Evolutionary conservation across 2,329 filamentous ascomycete species (phyloP), one percentile per base, ranked within the genome.

Genomic region (Pseudogymnoascus sp.): DNA sequence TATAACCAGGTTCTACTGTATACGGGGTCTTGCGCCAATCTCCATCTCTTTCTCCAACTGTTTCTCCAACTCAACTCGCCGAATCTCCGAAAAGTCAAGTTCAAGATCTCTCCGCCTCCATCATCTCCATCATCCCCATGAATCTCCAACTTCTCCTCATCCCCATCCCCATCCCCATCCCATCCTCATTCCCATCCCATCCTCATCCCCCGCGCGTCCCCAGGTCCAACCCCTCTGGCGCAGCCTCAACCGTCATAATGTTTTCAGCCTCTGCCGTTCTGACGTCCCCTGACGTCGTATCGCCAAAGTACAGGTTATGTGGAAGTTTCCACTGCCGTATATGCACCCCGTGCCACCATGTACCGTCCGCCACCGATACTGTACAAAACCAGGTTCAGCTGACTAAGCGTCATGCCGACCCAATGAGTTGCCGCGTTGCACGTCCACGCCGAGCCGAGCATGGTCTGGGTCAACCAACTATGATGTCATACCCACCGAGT

Each of bases 271-370:
- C 50, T 57, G 50, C 50, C 50, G 50, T 57, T 57, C 47, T 57
- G 50, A 57, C 50, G 50, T 6, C 28, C n/a, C 19, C 50, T 57
- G 50, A 57, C 50, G 50, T 57, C 50, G 50, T 57, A 33, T 33
- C 10, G 33, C 28, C 50, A 57, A 57, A 57, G 50, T 33, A 33
- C 28, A 31, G 50, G 28, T 57, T 33, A 28, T 57, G 47, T 53
- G 17, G 50, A 57, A 57, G 50, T 57, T 57, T 57, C n/a, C 85
- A 64, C 73, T 82, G 71, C 85, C 83, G 0, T 83, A 85, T 74
- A 78, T 86, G 60, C 78, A 81, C 69, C 82, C 81, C 10, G 82
- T 85, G 4, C 82, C 83, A 1, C 83, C 83, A 0, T 85, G 83
- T 82, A 82, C 78, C 11, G 6, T 33, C n/a, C 50, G 50, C 28